Percentiles rank a stretch among this genome's conserved stretches.
phyloP scores from a whole-genome alignment of 441 rosid species.

The Jatropha multifida region DNA sequence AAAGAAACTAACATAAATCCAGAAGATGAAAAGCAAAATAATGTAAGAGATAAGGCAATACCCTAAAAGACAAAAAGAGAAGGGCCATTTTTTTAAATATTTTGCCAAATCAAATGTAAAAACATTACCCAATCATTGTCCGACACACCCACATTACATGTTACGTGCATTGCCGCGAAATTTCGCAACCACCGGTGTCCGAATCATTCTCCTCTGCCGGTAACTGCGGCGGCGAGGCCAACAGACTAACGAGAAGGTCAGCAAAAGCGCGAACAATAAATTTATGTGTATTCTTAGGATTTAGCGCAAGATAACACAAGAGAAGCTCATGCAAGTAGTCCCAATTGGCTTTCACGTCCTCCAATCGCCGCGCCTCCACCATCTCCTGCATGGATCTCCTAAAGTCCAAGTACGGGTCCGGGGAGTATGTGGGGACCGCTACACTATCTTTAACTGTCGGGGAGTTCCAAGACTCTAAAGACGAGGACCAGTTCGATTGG shows the following conservation, averaged over 20 bases:
- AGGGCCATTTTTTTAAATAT: conserved; percentile 19
- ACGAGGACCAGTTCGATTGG: conserved; percentile 10
- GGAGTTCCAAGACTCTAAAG: conserved; percentile 2
- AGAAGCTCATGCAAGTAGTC: conserved; percentile 78
- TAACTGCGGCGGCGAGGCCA: conserved; percentile 31
- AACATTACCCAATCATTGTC: conserved; percentile 24
- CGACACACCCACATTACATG: conserved; percentile 17
- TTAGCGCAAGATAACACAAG: conserved; percentile 63
- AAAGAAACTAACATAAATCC: background rate
- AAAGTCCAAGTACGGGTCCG: conserved; percentile 81
- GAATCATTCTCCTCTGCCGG: background rate
- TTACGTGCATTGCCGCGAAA: conserved; percentile 15
- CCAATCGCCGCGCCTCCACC: conserved; percentile 67
- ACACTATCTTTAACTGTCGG: conserved; percentile 35
- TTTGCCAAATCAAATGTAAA: conserved; percentile 17
- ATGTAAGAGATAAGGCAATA: conserved; percentile 20
- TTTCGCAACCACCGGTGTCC: conserved; percentile 13
- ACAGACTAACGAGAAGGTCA: conserved; percentile 65
- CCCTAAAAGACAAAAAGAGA: conserved; percentile 6
- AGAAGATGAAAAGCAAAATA: background rate
- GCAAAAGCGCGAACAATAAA: conserved; percentile 74
- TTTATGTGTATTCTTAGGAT: conserved; percentile 67
- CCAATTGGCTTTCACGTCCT: conserved; percentile 58
- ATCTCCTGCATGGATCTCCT: conserved; percentile 90
- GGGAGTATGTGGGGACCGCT: conserved; percentile 66